A percentile compares a stretch with the other conserved stretches of the same genome.
These are phyloP conservation scores for Sparassis latifolia DNA, from an alignment of 1,284 basidiomycete species.

Conservation along the genomic window DNA sequence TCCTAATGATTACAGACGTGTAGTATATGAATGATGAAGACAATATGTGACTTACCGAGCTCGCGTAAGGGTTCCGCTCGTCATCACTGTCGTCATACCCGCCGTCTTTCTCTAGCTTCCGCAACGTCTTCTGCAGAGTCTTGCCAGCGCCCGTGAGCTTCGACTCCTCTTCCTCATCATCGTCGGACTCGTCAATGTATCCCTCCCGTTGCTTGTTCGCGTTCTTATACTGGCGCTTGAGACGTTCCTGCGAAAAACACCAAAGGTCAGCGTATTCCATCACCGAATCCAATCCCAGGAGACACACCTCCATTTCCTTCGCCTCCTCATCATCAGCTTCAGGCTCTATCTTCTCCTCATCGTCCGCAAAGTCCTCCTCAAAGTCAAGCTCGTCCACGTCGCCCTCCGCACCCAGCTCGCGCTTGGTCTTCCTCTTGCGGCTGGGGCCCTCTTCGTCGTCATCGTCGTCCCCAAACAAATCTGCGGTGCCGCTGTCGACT, in stretches of 20 bases:
- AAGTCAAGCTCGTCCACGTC: conserved; percentile 78
- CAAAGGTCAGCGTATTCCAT: not conserved
- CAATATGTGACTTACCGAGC: conserved; percentile 44
- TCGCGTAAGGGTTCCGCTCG: conserved; percentile 75
- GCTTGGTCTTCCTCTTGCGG: conserved; percentile 38
- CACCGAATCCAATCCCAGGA: not conserved
- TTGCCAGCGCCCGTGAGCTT: conserved; percentile 64
- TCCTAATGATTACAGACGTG: conserved; percentile 1
- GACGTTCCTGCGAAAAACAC: conserved; percentile 53
- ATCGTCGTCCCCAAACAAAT: conserved; percentile 54
- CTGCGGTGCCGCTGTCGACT: conserved; percentile 52
- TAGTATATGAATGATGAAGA: conserved; percentile 1
- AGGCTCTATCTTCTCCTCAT: conserved; percentile 72
- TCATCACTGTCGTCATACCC: conserved; percentile 83
- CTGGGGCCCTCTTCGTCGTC: conserved; percentile 58
- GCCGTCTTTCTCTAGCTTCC: conserved; percentile 65
- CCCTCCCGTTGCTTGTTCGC: conserved; percentile 71
- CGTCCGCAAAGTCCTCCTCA: conserved; percentile 82
- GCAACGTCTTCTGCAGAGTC: conserved; percentile 73
- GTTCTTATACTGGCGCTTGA: conserved; percentile 75
- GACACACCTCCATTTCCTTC: conserved; percentile 75
- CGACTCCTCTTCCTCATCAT: conserved; percentile 59
- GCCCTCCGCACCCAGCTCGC: conserved; percentile 62
- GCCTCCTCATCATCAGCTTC: conserved; percentile 80
- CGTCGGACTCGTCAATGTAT: conserved; percentile 56